Evolutionary conservation across 768 basidiomycete genomes (phyloP).

Genomic region (Mycena olivaceomarginata): DNA sequence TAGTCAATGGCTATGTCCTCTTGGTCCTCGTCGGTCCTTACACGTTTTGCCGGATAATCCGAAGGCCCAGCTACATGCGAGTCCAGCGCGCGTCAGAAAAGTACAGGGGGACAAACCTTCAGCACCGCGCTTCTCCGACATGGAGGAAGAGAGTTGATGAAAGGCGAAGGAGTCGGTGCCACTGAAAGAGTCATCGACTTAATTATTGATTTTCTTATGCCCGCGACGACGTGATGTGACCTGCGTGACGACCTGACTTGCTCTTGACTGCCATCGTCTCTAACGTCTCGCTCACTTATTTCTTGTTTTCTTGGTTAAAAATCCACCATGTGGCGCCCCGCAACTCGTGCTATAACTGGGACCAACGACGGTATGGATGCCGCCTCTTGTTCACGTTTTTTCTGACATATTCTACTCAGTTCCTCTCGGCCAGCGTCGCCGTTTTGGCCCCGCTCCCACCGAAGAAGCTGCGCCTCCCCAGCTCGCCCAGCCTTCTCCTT

Average conservation of each 20-base stretch:
- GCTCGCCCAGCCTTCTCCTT: constrained; percentile 91
- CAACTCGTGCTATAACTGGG: constrained; percentile 92
- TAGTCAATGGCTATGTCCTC: constrained; percentile 73
- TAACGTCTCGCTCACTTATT: constrained; percentile 42
- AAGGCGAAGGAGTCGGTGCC: neutral
- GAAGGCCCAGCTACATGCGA: constrained; percentile 53
- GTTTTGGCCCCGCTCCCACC: constrained; percentile 91
- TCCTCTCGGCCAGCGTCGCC: constrained; percentile 91
- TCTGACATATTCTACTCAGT: constrained; percentile 62
- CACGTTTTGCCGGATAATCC: constrained; percentile 61
- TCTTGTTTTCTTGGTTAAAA: constrained; percentile 57
- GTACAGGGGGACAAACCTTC: constrained; percentile 56
- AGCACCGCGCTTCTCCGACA: constrained; percentile 62
- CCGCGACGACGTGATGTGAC: neutral
- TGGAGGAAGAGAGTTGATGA: constrained; percentile 33
- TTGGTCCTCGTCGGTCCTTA: constrained; percentile 67
- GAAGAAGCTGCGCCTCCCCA: constrained; percentile 91
- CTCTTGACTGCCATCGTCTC: constrained; percentile 55
- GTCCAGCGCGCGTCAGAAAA: constrained; percentile 69
- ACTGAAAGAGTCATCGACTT: constrained; percentile 3
- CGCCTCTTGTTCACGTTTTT: constrained; percentile 25
- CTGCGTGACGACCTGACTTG: constrained; percentile 37
- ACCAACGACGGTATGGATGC: constrained; percentile 91
- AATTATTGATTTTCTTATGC: no score
- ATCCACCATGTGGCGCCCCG: constrained; percentile 88